Evolutionary conservation across 352 stramenopile genomes (phyloP).

Genomic region (Poterioochromonas sp.): DNA sequence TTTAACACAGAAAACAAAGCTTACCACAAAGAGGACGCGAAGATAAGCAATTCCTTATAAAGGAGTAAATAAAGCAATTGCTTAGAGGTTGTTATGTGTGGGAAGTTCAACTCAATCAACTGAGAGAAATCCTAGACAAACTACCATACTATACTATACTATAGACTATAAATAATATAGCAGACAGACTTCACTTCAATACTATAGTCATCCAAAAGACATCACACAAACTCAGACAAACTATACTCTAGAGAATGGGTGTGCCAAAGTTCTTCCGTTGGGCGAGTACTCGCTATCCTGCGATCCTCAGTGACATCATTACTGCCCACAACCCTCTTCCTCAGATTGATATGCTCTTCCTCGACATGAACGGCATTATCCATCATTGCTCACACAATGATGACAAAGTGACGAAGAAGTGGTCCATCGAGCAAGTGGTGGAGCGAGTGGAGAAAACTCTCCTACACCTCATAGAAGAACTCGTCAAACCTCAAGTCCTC

Average conservation of each 20-base stretch:
- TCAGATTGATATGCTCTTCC: slow-evolving; percentile 85
- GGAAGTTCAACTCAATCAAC: no score
- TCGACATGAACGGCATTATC: slow-evolving; percentile 99
- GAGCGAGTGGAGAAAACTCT: slow-evolving; percentile 50
- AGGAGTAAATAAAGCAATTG: no score
- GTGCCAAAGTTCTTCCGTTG: slow-evolving; percentile 98
- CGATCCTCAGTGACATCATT: slow-evolving; percentile 57
- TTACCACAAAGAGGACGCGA: no score
- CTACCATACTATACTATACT: no score
- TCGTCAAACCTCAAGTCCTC: slow-evolving; percentile 91
- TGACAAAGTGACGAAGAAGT: slow-evolving; percentile 74
- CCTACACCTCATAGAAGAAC: slow-evolving; percentile 88
- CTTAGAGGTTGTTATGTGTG: no score
- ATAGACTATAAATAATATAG: no score
- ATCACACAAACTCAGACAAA: no score
- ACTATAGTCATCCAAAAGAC: no score
- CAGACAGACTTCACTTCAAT: no score
- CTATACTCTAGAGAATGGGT: slow-evolving; percentile 80
- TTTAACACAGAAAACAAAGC: no score
- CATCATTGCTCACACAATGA: slow-evolving; percentile 97
- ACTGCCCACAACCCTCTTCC: background rate
- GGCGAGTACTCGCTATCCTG: slow-evolving; percentile 93
- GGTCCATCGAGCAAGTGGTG: slow-evolving; percentile 63
- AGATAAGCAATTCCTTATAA: no score
- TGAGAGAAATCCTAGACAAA: no score